Evolutionary conservation across 2,329 filamentous ascomycete genomes (phyloP).

Genomic region (Xylaria multiplex): DNA sequence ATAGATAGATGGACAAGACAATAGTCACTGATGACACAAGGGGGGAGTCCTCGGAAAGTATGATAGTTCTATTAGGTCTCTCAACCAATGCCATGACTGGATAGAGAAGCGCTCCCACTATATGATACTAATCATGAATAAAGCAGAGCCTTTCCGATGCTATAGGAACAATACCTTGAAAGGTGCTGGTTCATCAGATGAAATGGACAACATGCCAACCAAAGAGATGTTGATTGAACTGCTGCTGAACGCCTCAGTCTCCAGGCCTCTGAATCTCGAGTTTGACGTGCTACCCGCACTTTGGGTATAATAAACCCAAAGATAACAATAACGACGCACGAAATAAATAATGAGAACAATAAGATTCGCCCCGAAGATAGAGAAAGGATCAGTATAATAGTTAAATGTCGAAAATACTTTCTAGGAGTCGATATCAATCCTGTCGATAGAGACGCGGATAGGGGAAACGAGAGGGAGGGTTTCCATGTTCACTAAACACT

Average conservation of each 20-base stretch:
- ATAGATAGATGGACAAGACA: conserved; percentile 9
- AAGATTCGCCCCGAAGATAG: neutral
- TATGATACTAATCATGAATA: conserved; percentile 29
- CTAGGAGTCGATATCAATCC: neutral
- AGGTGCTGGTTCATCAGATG: neutral
- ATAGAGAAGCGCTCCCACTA: conserved; percentile 18
- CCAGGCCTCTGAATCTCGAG: neutral
- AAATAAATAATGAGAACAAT: neutral
- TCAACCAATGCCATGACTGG: conserved; percentile 5
- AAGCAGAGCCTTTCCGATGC: neutral
- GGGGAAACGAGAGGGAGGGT: conserved; percentile 4
- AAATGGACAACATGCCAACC: conserved; percentile 3
- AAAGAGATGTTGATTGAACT: conserved; percentile 1
- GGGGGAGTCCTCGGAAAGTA: neutral
- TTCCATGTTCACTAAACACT: conserved; percentile 32
- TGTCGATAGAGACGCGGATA: neutral
- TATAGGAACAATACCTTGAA: neutral
- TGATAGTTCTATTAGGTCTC: conserved; percentile 22
- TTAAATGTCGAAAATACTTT: neutral
- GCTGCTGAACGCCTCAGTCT: conserved; percentile 8
- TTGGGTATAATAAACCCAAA: neutral
- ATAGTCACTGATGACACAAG: conserved; percentile 24
- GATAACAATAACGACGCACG: neutral
- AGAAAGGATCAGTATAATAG: neutral
- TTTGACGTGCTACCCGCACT: neutral